Percentiles rank a stretch among this genome's conserved stretches.
Evolutionary conservation across 176 grass and related monocot species (phyloP).

Genomic region (Luzula sylvatica): DNA sequence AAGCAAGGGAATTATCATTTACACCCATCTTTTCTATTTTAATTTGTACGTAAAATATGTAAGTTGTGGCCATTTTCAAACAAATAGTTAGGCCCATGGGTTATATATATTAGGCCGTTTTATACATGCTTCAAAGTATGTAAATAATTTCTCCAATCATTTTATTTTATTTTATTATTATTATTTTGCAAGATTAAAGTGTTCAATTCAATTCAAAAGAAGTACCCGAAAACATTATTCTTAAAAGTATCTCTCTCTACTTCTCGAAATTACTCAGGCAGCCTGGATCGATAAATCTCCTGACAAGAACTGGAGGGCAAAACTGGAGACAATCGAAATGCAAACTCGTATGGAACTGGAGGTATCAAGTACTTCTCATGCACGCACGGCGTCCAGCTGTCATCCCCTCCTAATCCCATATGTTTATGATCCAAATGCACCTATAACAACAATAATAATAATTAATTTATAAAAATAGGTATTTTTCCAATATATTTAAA

Average conservation of each 20-base stretch:
- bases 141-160: too few relatives aligned
- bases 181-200: too few relatives aligned
- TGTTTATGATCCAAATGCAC: slow-evolving; percentile 89
- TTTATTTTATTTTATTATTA: too few relatives aligned
- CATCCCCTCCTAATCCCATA: slow-evolving; percentile 84
- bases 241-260: background rate
- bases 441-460: slow-evolving; percentile 21
- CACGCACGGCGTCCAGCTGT: slow-evolving; percentile 75
- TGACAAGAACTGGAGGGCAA: slow-evolving; percentile 47
- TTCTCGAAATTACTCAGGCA: slow-evolving; percentile 13
- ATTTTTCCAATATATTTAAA: too few relatives aligned
- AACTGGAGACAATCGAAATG: slow-evolving; percentile 45
- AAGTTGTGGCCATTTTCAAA: too few relatives aligned
- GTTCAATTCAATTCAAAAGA: background rate
- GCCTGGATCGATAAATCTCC: slow-evolving; percentile 54
- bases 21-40: too few relatives aligned
- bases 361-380: slow-evolving; percentile 64
- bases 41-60: too few relatives aligned
- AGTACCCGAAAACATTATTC: too few relatives aligned
- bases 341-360: slow-evolving; percentile 53
- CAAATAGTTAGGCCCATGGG: too few relatives aligned
- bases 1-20: too few relatives aligned
- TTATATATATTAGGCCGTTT: too few relatives aligned
- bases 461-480: background rate
- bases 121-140: too few relatives aligned